Conservation (phyloP, 371 early-diverging fungal species). For the Mortierella sp. region DNA sequence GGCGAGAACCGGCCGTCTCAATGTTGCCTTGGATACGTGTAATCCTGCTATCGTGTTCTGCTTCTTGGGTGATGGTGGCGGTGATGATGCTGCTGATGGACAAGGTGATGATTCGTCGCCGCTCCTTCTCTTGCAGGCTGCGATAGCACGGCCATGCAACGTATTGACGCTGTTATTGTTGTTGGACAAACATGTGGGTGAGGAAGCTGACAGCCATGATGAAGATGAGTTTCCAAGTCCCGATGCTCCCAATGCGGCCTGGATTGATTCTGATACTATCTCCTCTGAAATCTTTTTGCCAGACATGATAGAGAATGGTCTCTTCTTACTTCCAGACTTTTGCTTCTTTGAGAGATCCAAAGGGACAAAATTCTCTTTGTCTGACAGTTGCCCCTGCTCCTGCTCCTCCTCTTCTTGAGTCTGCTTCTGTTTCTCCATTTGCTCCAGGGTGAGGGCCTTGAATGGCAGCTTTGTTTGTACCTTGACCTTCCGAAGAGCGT, state of each 20-base stretch:
- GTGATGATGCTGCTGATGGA: constrained; percentile 2
- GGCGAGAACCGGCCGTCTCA: constrained; percentile 16
- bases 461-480: constrained; percentile 53
- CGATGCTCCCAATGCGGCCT: constrained; percentile 12
- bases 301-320: constrained; percentile 24
- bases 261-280: constrained; percentile 12
- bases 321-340: constrained; percentile 25
- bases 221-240: constrained; percentile 5
- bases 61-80: constrained; percentile 15
- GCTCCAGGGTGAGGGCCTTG: constrained; percentile 38
- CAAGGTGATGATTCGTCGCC: not conserved
- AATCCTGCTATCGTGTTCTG: constrained; percentile 18
- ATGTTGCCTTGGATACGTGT: constrained; percentile 15
- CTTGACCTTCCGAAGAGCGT: constrained; percentile 49
- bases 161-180: constrained; percentile 2
- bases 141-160: constrained; percentile 9
- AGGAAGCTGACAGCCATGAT: not conserved
- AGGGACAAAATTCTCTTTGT: constrained; percentile 36
- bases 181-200: not conserved
- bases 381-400: constrained; percentile 49
- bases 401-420: constrained; percentile 36
- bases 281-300: constrained; percentile 16
- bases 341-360: constrained; percentile 19
- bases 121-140: constrained; percentile 16
- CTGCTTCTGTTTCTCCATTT: constrained; percentile 32